Conservation (phyloP, 2,329 filamentous ascomycete species). For the Colletotrichum euphorbiae region DNA sequence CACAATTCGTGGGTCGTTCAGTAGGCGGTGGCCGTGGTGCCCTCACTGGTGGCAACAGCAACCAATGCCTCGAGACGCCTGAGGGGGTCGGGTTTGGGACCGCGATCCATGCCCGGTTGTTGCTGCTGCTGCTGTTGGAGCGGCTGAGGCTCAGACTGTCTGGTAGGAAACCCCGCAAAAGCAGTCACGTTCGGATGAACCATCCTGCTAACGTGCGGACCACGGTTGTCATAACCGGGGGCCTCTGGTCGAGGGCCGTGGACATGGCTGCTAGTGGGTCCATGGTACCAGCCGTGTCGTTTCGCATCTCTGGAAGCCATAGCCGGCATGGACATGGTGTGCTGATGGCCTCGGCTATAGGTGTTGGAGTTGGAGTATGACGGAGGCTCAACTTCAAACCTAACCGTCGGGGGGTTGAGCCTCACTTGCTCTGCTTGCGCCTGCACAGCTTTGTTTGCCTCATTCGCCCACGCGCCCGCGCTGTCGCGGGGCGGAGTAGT, state of each 20-base stretch:
- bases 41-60: conserved; percentile 58
- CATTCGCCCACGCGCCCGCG: conserved; percentile 67
- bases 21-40: conserved; percentile 56
- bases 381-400: conserved; percentile 65
- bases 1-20: conserved; percentile 35
- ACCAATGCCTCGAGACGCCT: conserved; percentile 56
- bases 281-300: conserved; percentile 79
- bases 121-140: conserved; percentile 43
- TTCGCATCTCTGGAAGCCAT: conserved; percentile 70
- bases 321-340: conserved; percentile 70
- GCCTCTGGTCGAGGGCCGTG: conserved; percentile 42
- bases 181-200: conserved; percentile 67
- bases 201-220: conserved; percentile 65
- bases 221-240: conserved; percentile 47
- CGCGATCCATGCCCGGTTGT: conserved; percentile 44
- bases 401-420: conserved; percentile 59
- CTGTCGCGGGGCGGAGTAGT: conserved; percentile 63
- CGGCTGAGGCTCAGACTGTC: conserved; percentile 46
- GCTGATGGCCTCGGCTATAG: conserved; percentile 56
- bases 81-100: conserved; percentile 49
- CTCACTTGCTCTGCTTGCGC: conserved; percentile 65
- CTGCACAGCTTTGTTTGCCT: conserved; percentile 66
- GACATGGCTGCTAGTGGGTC: conserved; percentile 53
- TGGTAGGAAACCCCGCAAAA: conserved; percentile 63
- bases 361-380: conserved; percentile 40